Base-by-base conservation (phyloP, 192 early-diverging fungal species). In the Chytriomyces sp. region DNA sequence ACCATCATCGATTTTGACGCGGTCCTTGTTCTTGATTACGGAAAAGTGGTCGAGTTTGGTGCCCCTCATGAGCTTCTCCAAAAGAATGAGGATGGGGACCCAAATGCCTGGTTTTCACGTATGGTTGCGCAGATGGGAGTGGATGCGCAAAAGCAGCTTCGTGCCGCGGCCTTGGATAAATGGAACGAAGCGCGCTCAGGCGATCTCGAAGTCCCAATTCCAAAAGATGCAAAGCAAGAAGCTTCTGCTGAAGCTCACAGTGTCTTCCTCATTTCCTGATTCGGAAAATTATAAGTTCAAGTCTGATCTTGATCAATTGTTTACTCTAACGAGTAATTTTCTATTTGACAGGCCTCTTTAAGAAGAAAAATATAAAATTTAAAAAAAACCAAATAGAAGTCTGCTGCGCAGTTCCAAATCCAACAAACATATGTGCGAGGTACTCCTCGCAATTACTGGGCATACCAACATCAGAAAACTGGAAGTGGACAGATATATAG, bases 21-120 rank as follows among this genome's bases (percentile, higher is more conserved):
- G 1, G 68, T 85, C 32, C 36, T 83, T 19, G 82, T 85, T 3
- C 57, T 83, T 44, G 78, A 81, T 37, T 71, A 76, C 39, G 84
- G 82, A 7, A 52, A 64, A 14, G 41, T 85, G 12, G 73, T 82
- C 10, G 88, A 91, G 75, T 86, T 68, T 41, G 89, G 85, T 10
- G 14, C 80, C 0, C 89, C 89, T 0, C 52, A 37, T 31, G 67
- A 63, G 25, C 63, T 89, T 40, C 59, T 89, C 53, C 49, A 63
- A 55, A 72, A 85, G 54, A 22, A 65, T 52, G 65, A 64, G 19
- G 71, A 58, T 2, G 37, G 3, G n/a, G 64, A 82, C 10, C 33
- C 52, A 30, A 41, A 30, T 0, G 79, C 77, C 4, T 82, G 84
- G 82, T 85, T 85, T 74, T 40, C 57, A 22, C 28, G 64, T 28